Percentiles rank a stretch among this genome's conserved stretches.
Conservation (phyloP, 2,329 filamentous ascomycete species). For the Claviceps sorghi region DNA sequence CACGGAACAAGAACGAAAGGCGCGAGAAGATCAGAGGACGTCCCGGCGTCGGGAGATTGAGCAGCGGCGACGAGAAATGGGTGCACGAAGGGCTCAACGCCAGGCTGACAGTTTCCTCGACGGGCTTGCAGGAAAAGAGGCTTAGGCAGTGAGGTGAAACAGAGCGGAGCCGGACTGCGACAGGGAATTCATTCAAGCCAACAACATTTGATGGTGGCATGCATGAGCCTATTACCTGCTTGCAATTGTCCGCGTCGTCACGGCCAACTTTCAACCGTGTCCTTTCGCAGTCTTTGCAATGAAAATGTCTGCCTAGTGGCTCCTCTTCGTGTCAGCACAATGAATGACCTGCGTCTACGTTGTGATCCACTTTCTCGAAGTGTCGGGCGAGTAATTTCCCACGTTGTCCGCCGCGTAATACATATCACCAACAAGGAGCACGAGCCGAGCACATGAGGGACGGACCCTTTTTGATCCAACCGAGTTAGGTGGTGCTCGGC, state of each 20-base stretch:
- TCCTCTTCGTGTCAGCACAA: neutral
- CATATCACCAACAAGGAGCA: neutral
- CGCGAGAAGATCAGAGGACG: slow-evolving; percentile 41
- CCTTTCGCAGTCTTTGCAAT: neutral
- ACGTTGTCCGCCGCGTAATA: neutral
- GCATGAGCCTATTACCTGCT: neutral
- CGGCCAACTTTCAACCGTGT: too few relatives aligned
- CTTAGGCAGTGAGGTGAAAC: neutral
- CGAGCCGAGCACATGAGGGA: slow-evolving; percentile 1
- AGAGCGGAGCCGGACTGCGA: neutral
- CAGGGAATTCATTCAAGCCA: neutral
- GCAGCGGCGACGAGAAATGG: slow-evolving; percentile 46
- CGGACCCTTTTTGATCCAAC: neutral
- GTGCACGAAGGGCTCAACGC: slow-evolving; percentile 45
- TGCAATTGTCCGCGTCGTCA: neutral
- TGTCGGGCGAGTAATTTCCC: slow-evolving; percentile 3
- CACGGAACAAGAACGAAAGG: slow-evolving; percentile 49
- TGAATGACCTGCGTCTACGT: neutral
- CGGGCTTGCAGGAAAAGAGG: slow-evolving; percentile 24
- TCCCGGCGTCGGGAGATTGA: slow-evolving; percentile 49
- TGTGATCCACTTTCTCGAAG: neutral
- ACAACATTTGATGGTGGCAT: neutral
- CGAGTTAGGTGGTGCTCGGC: neutral
- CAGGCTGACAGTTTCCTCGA: slow-evolving; percentile 62
- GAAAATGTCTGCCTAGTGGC: neutral